Conservation (phyloP, 176 grass and related monocot genomes). For the Olyra latifolia region DNA sequence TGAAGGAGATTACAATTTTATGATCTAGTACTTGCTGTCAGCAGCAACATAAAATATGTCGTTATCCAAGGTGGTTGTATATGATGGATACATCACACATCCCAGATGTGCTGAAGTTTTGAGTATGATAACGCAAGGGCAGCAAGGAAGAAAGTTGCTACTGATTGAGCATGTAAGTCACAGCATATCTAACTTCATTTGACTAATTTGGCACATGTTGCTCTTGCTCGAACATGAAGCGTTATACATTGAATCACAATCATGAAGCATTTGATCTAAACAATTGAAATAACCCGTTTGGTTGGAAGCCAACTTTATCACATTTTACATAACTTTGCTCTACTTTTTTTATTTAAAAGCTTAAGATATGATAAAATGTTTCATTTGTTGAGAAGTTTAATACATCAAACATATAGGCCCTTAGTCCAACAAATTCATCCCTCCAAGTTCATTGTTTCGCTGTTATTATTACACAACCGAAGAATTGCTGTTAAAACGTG, state of each 20-base stretch:
- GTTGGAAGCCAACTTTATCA: no score
- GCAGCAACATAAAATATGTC: no score
- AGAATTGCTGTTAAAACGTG: not conserved
- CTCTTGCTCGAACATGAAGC: not conserved
- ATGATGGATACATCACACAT: constrained; percentile 97
- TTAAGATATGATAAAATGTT: no score
- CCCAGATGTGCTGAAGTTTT: constrained; percentile 84
- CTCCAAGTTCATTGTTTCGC: not conserved
- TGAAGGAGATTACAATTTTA: no score
- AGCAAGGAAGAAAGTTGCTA: constrained; percentile 82
- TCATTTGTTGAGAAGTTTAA: no score
- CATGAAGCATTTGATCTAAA: not conserved
- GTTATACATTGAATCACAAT: not conserved
- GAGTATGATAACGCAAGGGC: constrained; percentile 98
- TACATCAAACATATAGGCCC: no score
- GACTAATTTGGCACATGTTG: not conserved
- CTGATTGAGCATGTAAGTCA: constrained; percentile 72
- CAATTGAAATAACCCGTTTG: not conserved
- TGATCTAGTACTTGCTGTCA: no score
- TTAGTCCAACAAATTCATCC: not conserved
- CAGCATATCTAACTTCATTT: constrained; percentile 3
- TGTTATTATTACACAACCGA: no score
- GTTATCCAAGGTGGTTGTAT: constrained; percentile 75
- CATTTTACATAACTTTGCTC: no score
- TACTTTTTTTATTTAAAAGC: no score